A percentile compares a stretch with the other conserved stretches of the same genome.
Evolutionary conservation across 2,329 filamentous ascomycete genomes (phyloP).

Genomic region (Sarocladiaceae sp.): DNA sequence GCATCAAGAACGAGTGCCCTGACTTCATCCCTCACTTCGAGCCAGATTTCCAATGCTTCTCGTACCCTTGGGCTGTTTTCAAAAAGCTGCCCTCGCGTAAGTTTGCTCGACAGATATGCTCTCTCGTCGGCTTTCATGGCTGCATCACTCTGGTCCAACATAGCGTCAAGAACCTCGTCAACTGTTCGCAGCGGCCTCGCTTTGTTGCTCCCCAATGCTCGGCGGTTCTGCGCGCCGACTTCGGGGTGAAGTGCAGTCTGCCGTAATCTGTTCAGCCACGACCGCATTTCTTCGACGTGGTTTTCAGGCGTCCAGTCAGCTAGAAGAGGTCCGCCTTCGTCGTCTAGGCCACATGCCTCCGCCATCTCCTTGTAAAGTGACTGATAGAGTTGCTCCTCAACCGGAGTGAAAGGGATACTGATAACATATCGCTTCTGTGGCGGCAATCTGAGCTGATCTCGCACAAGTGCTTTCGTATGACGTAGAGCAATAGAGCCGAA

Average conservation of each 20-base stretch:
- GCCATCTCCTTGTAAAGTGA: constrained; percentile 74
- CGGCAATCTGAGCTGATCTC: constrained; percentile 74
- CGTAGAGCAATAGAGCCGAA: constrained; percentile 72
- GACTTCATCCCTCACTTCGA: constrained; percentile 47
- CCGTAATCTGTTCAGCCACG: constrained; percentile 72
- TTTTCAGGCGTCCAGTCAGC: constrained; percentile 64
- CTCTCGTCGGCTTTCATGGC: constrained; percentile 66
- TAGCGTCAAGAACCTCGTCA: constrained; percentile 79
- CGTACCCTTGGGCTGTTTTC: constrained; percentile 68
- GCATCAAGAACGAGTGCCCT: constrained; percentile 56
- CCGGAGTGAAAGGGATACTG: constrained; percentile 81
- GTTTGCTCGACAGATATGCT: constrained; percentile 54
- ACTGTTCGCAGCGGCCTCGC: constrained; percentile 73
- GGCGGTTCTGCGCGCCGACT: constrained; percentile 64
- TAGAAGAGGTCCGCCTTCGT: constrained; percentile 56
- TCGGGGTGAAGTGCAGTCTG: constrained; percentile 86
- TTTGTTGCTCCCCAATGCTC: constrained; percentile 56
- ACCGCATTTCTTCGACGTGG: constrained; percentile 68
- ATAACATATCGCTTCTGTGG: constrained; percentile 82
- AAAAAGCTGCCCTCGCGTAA: constrained; percentile 71
- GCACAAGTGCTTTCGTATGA: constrained; percentile 79
- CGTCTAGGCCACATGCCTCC: constrained; percentile 60
- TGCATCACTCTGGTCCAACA: constrained; percentile 82
- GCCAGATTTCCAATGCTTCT: constrained; percentile 69
- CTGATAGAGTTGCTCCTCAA: constrained; percentile 88